Base-by-base conservation (phyloP, 495 filamentous ascomycete species). In the Penicillium paxilli region DNA sequence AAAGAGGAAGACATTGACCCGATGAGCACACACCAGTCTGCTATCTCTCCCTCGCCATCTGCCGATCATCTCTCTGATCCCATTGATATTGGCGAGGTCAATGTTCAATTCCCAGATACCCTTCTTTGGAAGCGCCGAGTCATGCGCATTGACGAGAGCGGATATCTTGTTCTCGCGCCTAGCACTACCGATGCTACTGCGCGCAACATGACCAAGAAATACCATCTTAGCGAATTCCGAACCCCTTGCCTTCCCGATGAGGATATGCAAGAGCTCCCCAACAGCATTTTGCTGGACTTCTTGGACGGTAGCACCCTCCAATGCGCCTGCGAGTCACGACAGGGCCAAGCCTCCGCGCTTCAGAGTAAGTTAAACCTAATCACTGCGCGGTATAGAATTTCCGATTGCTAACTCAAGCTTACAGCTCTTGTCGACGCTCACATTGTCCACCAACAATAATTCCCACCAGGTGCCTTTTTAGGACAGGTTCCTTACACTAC, bases 81-180 rank as follows among this genome's bases (percentile, higher is more conserved):
- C 19, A 73, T 87, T 23, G 82, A 86, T 47, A 80, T 95, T 66
- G 92, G 92, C 33, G 91, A 96, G 62, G 85, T 96, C 46, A 96
- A 97, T 57, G 85, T 96, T 3, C 92, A 97, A 62, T 96, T 97
- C 63, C 92, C 92, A 1, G 92, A 95, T 66, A 92, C 87, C 40
- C 79, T 96, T 20, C 77, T 97, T 9, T 97, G 92, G 92, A 96
- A 96, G 71, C 87, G 91, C 45, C 84, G 92, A 46, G 86, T 83
- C 61, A 84, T 96, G 73, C 81, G 85, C 46, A 78, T 97, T 42
- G 89, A 95, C 65, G 80, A 80, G 52, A 77, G 86, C 42, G 92
- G 92, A 9, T 87, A 86, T 61, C 67, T 97, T 38, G 83, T 94
- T 53, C 76, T 94, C 51, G 85, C 81, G 11, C 77, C 85, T 20